Conservation (phyloP, 306 rosid genomes). For the Oxytropis ochrocephala region DNA sequence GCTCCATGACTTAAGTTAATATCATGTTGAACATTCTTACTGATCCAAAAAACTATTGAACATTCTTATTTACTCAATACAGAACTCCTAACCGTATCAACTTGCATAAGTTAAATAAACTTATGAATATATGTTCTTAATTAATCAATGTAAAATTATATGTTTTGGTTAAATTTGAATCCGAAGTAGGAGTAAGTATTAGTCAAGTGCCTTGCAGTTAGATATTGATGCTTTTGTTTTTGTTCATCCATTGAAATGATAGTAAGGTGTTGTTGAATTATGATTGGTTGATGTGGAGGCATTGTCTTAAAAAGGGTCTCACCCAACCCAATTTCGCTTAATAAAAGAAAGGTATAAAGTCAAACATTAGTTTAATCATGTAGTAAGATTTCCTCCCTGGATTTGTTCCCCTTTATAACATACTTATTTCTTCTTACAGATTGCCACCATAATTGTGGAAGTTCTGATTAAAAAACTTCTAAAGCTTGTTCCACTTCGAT, state of each 20-base stretch:
- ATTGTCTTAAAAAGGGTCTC: conserved; percentile 19
- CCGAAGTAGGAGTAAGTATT: neutral
- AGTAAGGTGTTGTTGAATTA: conserved; percentile 15
- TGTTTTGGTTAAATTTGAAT: no score
- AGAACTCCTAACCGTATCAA: no score
- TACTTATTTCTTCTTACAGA: neutral
- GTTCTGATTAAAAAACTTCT: neutral
- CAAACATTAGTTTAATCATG: conserved; percentile 40
- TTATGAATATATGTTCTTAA: no score
- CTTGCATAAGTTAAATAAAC: no score
- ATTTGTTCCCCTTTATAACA: neutral
- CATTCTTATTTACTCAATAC: no score
- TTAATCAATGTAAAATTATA: no score
- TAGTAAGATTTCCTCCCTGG: conserved; percentile 25
- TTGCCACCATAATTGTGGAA: neutral
- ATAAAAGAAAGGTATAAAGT: conserved; percentile 20
- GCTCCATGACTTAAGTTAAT: no score
- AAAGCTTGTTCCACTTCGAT: neutral
- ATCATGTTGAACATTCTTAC: no score
- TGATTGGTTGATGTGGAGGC: conserved; percentile 17
- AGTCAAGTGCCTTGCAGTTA: neutral
- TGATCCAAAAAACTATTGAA: no score
- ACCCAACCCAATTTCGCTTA: conserved; percentile 27
- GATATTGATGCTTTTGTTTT: conserved; percentile 16
- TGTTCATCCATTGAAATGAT: neutral